phyloP scores from a whole-genome alignment of 805 yeast species.

The Aciculoconidium aculeatum region DNA sequence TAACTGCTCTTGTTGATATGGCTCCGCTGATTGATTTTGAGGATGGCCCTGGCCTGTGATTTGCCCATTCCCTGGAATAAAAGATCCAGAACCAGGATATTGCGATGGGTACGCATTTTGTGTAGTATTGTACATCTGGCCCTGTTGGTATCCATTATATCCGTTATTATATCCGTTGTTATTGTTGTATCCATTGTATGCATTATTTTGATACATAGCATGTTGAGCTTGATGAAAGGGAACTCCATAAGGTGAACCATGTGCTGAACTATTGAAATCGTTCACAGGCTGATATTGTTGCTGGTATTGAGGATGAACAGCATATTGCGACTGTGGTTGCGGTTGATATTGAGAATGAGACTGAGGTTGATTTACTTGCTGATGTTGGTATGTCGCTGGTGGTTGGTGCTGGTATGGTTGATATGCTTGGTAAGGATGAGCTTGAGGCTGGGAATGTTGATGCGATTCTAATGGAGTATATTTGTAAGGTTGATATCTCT shows the following conservation, averaged over 20 bases:
- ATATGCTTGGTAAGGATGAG: constrained; percentile 4
- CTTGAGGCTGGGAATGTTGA: constrained; percentile 3
- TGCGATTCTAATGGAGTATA: constrained; percentile 13
- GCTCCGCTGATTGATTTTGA: constrained; percentile 7
- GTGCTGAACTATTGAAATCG: constrained; percentile 3
- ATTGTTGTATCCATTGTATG: constrained; percentile 1
- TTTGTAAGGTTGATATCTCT: constrained; percentile 18
- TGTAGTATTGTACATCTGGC: too few species aligned
- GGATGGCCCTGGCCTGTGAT: constrained; percentile 6
- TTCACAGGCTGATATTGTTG: constrained; percentile 1
- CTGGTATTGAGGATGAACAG: constrained; percentile 5
- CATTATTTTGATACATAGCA: constrained; percentile 5
- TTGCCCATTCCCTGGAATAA: too few species aligned
- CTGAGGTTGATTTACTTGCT: constrained; percentile 1
- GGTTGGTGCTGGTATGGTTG: constrained; percentile 6
- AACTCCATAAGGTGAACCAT: constrained; percentile 18
- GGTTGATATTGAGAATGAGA: constrained; percentile 9
- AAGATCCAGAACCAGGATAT: too few species aligned
- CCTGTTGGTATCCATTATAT: too few species aligned
- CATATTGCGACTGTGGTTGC: constrained; percentile 6
- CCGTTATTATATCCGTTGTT: too few species aligned
- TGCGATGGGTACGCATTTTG: too few species aligned
- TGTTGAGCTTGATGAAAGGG: constrained; percentile 18
- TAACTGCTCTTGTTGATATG: constrained; percentile 14
- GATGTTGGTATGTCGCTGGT: constrained; percentile 1